phyloP scores from a whole-genome alignment of 129 eudicot genomes.

The Mikania micrantha region DNA sequence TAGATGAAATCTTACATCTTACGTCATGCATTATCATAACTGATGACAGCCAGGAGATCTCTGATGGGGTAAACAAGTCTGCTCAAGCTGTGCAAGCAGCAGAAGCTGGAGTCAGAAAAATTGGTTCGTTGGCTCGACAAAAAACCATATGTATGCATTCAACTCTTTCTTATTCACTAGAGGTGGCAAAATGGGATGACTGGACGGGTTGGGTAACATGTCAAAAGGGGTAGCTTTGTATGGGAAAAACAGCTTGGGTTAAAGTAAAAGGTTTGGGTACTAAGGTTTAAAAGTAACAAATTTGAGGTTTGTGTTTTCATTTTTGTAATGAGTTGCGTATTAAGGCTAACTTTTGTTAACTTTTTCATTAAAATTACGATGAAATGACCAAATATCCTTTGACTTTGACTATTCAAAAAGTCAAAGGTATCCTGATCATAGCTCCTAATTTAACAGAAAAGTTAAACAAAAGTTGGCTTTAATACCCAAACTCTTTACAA shows the following conservation, averaged over 20 bases:
- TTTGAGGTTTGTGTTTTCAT: no score
- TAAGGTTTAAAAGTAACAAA: background rate
- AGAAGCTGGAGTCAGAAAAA: slow-evolving; percentile 73
- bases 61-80: slow-evolving; percentile 80
- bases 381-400: no score
- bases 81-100: slow-evolving; percentile 93
- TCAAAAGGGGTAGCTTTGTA: background rate
- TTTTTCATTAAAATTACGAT: background rate
- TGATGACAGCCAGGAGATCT: slow-evolving; percentile 69
- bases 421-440: no score
- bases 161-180: background rate
- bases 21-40: background rate
- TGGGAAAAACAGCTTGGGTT: background rate
- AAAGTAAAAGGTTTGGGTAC: background rate
- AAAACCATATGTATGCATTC: slow-evolving; percentile 58
- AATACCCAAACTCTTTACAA: no score
- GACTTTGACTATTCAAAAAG: no score
- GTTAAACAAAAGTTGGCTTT: no score
- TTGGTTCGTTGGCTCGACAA: slow-evolving; percentile 65
- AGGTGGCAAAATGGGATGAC: slow-evolving; percentile 1
- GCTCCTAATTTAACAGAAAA: no score
- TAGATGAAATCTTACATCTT: slow-evolving; percentile 7
- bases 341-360: no score
- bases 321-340: no score
- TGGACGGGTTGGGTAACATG: background rate